Base-by-base conservation (phyloP, 75 land plant species). In the Gnetum montanum region DNA sequence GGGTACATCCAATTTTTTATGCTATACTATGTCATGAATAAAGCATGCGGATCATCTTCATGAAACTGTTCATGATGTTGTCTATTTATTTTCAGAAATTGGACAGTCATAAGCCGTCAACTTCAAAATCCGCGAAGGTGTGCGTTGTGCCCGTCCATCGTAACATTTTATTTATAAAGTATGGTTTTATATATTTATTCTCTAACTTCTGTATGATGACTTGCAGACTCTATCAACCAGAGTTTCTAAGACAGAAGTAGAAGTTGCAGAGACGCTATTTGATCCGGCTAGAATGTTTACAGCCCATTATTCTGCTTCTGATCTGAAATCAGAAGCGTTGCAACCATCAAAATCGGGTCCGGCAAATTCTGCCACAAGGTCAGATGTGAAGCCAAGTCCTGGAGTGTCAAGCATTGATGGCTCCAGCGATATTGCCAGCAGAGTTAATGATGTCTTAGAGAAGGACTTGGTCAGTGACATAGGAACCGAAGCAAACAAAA, bases 211-310 rank as follows among this genome's bases (percentile, higher is more conserved):
- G 53, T 18, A 30, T 10, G 28, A 29, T 50, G 1, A 29, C 49
- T 29, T n/a, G 29, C 22, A 50, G 34, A 28, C 53, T n/a, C 31
- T 37, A 5, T 71, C 73, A 25, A 11, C 71, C 11, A 16, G 18
- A 41, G 46, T 68, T 15, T 67, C 72, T 10, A 71, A 70, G 49
- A 38, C 57, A 34, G 70, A 70, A 20, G 70, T 67, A 40, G 71
- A 70, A 36, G 73, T 70, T 15, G 73, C 73, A 19, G 73, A 70
- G 49, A 61, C 70, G 20, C 43, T 70, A 6, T 70, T 66, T 49
- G 73, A 70, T 67, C 51, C 67, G 23, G 73, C 73, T 1, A 41
- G 71, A 49, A 67, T 58, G 63, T 27, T 50, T 25, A 25, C 53
- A 13, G 8, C 10, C 37, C 5, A 35, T 35, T 10, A 6, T 35